Conservation (phyloP, 2,329 filamentous ascomycete species). For the Stagonosporopsis chrysanthemi region DNA sequence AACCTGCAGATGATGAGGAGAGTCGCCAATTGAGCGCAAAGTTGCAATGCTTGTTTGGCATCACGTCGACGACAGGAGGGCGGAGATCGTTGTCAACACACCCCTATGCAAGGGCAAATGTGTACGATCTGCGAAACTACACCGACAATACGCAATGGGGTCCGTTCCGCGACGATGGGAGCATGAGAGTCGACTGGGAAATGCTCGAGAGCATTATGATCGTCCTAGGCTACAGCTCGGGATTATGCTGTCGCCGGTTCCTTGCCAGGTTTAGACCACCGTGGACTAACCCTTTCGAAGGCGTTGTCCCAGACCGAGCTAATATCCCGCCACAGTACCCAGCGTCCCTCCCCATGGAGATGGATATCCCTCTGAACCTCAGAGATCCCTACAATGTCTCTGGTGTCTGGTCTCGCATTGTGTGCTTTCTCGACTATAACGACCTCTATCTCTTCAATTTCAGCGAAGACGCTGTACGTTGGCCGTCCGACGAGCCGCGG, state of each 20-base stretch:
- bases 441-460: conserved; percentile 80
- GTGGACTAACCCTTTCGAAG: conserved; percentile 42
- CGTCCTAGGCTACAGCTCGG: conserved; percentile 67
- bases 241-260: conserved; percentile 36
- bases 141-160: conserved; percentile 70
- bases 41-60: conserved; percentile 73
- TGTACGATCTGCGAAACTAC: conserved; percentile 78
- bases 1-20: conserved; percentile 50
- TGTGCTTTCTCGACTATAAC: conserved; percentile 54
- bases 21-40: conserved; percentile 72
- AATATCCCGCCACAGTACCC: conserved; percentile 18
- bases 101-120: conserved; percentile 70
- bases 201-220: conserved; percentile 79
- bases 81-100: conserved; percentile 53
- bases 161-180: conserved; percentile 71
- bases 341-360: conserved; percentile 31
- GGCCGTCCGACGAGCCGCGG: conserved; percentile 51
- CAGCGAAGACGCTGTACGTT: conserved; percentile 47
- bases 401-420: conserved; percentile 72
- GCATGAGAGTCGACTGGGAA: conserved; percentile 75
- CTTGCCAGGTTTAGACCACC: conserved; percentile 35
- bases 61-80: conserved; percentile 57
- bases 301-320: conserved; percentile 29
- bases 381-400: conserved; percentile 75
- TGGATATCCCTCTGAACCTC: conserved; percentile 57